Conservation (phyloP, 495 filamentous ascomycete genomes). For the Choiromyces venosus region DNA sequence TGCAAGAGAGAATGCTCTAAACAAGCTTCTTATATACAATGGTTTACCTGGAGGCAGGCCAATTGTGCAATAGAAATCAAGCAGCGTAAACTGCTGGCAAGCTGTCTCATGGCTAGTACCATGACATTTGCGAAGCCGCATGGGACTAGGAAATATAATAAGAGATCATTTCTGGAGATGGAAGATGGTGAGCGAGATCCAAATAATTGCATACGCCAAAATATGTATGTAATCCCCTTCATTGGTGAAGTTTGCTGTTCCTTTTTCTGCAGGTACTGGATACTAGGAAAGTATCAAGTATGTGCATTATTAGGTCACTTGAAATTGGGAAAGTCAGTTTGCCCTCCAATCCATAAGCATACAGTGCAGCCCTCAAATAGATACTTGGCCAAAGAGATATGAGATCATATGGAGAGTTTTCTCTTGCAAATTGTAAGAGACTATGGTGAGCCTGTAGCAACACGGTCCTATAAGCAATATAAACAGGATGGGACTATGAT, state of each 20-base stretch:
- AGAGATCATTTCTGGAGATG: background rate
- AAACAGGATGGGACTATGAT: too few relatives aligned
- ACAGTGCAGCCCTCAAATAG: too few relatives aligned
- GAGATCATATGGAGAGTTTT: too few relatives aligned
- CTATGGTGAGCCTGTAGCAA: too few relatives aligned
- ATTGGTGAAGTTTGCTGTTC: background rate
- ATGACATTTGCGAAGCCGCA: background rate
- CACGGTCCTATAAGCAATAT: too few relatives aligned
- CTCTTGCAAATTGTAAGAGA: too few relatives aligned
- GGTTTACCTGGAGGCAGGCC: background rate
- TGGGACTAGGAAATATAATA: background rate
- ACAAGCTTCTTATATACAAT: background rate
- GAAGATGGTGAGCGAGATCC: background rate
- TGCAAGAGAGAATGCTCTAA: background rate
- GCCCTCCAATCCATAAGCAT: too few relatives aligned
- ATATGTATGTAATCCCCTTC: background rate
- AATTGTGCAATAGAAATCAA: background rate
- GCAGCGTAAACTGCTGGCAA: background rate
- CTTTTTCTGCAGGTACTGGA: background rate
- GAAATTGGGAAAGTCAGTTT: too few relatives aligned
- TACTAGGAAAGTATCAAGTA: too few relatives aligned
- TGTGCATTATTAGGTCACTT: too few relatives aligned
- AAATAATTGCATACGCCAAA: too few relatives aligned
- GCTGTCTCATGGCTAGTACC: background rate
- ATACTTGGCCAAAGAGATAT: too few relatives aligned